Base-by-base conservation (phyloP, 441 rosid species). In the Bruguiera hainesii region DNA sequence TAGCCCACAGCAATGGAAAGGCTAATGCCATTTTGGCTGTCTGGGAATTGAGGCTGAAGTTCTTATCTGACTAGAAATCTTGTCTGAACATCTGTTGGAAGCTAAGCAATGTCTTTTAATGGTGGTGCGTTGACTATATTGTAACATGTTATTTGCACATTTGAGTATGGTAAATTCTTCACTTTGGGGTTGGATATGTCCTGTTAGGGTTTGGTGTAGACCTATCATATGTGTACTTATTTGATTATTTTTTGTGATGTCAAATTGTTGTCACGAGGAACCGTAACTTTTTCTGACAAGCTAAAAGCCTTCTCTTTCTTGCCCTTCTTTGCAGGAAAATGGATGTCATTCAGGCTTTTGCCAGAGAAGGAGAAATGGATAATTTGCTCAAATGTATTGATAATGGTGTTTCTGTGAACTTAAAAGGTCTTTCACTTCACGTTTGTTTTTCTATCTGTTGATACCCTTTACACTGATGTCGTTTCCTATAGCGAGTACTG, bases 321-420 rank as follows among this genome's bases (percentile, higher is more conserved):
- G 28, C 60, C 19, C 52, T 50, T 0, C 70, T 56, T 66, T 63
- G 63, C 81, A 94, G 99, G 89, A 83, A 79, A 81, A 84, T 94
- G 86, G 98, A 91, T 73, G 98, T 90, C 28, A 80, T 94, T 68
- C 99, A 94, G 75, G 81, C 73, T 52, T 91, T 88, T 82, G 92
- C 99, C 25, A 86, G 99, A 81, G 97, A 94, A 80, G 99, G 99
- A 64, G 93, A 89, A 48, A 73, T 82, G 56, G 79, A 84, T 57
- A 85, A 84, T 79, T 77, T 94, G 79, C 82, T 85, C 49, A 85
- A 86, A 75, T 84, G 96, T 68, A 72, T 91, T 63, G 89, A 86
- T 46, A 82, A 71, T 66, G 98, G 94, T 66, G 87, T 88, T 75
- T 81, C 87, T 48, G 87, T 86, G 51, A 71, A 89, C 84, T 74